Percentiles rank a stretch among this genome's conserved stretches.
Evolutionary conservation across 768 basidiomycete genomes (phyloP).

Genomic region (Tulasnella sp.): DNA sequence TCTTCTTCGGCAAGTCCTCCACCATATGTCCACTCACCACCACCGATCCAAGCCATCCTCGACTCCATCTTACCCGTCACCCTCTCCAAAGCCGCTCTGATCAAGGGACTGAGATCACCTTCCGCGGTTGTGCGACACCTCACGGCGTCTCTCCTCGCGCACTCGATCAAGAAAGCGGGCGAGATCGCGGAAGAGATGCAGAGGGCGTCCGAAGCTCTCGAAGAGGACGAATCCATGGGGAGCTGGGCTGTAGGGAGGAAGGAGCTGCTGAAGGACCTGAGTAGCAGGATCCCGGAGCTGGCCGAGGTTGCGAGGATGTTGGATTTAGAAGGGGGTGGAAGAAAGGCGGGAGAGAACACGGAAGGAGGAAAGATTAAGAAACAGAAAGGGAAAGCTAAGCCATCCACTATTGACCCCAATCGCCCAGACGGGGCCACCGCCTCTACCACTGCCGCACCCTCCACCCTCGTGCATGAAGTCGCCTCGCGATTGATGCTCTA

Average conservation of each 20-base stretch:
- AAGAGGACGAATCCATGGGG: constrained; percentile 64
- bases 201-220: constrained; percentile 57
- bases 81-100: constrained; percentile 70
- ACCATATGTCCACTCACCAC: constrained; percentile 71
- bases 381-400: background rate
- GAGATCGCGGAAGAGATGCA: constrained; percentile 55
- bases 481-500: constrained; percentile 82
- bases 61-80: constrained; percentile 79
- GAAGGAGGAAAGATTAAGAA: constrained; percentile 20
- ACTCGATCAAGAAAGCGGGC: constrained; percentile 73
- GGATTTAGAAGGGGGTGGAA: background rate
- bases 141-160: constrained; percentile 74
- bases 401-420: background rate
- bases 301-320: constrained; percentile 77
- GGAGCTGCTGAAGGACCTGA: constrained; percentile 76
- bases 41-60: constrained; percentile 68
- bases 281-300: constrained; percentile 81
- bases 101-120: constrained; percentile 76
- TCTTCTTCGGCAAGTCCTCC: background rate
- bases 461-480: constrained; percentile 70
- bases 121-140: constrained; percentile 83
- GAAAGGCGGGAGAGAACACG: background rate
- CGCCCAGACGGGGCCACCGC: background rate
- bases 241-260: constrained; percentile 68
- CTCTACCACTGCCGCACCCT: background rate